phyloP scores from a whole-genome alignment of 2,329 filamentous ascomycete genomes.

The Aspergillus hortae region DNA sequence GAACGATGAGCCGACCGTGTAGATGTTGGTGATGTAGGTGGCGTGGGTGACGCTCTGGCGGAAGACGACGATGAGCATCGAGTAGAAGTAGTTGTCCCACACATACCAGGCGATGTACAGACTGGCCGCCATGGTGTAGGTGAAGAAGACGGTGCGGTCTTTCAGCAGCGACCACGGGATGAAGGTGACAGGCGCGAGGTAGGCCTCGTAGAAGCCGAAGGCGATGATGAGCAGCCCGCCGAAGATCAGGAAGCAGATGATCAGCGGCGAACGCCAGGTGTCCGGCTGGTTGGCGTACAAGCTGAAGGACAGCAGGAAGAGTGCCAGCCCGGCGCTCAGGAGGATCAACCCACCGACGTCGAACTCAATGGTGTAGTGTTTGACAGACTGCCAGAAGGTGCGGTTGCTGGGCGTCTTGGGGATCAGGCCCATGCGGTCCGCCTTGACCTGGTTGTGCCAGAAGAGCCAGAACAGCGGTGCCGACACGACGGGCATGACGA shows the following conservation, averaged over 20 bases:
- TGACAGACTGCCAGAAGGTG: slow-evolving; percentile 45
- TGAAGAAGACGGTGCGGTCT: slow-evolving; percentile 50
- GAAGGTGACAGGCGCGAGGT: slow-evolving; percentile 52
- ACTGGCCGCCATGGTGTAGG: slow-evolving; percentile 49
- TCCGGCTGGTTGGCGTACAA: slow-evolving; percentile 37
- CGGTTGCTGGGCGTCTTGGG: slow-evolving; percentile 42
- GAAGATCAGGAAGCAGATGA: slow-evolving; percentile 37
- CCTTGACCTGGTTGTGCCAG: slow-evolving; percentile 55
- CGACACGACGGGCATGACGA: slow-evolving; percentile 55
- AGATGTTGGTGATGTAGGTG: slow-evolving; percentile 49
- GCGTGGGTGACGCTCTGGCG: slow-evolving; percentile 41
- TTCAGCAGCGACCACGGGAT: slow-evolving; percentile 52
- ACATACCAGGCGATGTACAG: slow-evolving; percentile 50
- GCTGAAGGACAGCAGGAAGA: slow-evolving; percentile 64
- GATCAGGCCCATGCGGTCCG: slow-evolving; percentile 53
- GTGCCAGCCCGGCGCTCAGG: slow-evolving; percentile 55
- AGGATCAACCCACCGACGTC: slow-evolving; percentile 60
- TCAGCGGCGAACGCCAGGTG: slow-evolving; percentile 3
- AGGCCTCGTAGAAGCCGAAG: slow-evolving; percentile 17
- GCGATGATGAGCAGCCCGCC: slow-evolving; percentile 54
- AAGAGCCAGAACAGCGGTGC: slow-evolving; percentile 55
- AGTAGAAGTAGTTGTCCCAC: slow-evolving; percentile 55
- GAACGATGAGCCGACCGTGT: slow-evolving; percentile 54
- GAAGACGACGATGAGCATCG: slow-evolving; percentile 55
- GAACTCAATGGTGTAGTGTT: slow-evolving; percentile 59